Conservation (phyloP, 2,329 filamentous ascomycete species). For the Xylariaceae sp. region DNA sequence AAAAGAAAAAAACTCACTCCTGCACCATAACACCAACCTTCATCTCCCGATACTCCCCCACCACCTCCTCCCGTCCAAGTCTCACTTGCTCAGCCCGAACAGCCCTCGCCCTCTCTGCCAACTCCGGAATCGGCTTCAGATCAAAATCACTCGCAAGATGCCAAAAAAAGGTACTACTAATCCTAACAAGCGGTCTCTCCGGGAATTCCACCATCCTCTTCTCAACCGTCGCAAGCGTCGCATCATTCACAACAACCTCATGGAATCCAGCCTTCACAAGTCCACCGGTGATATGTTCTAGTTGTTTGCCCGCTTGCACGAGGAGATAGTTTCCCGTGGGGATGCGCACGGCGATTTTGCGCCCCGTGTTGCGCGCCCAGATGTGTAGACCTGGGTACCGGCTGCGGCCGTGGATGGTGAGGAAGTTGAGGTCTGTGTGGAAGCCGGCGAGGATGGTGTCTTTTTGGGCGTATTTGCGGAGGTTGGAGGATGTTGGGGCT, state of each 20-base stretch:
- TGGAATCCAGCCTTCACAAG: constrained; percentile 58
- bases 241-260: constrained; percentile 54
- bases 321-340: constrained; percentile 53
- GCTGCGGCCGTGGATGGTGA: constrained; percentile 59
- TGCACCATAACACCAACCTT: constrained; percentile 58
- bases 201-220: constrained; percentile 39
- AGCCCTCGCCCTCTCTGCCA: constrained; percentile 40
- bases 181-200: constrained; percentile 49
- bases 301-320: constrained; percentile 58
- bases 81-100: constrained; percentile 44
- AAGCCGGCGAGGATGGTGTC: constrained; percentile 59
- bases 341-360: constrained; percentile 54
- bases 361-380: constrained; percentile 59
- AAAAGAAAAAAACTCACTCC: constrained; percentile 36
- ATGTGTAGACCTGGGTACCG: constrained; percentile 58
- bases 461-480: constrained; percentile 45
- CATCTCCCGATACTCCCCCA: constrained; percentile 42
- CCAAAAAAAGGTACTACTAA: constrained; percentile 59
- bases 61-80: constrained; percentile 42
- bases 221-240: constrained; percentile 45
- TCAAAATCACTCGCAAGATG: constrained; percentile 54
- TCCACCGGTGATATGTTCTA: constrained; percentile 57
- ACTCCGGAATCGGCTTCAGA: constrained; percentile 45
- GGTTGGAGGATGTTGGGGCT: constrained; percentile 55
- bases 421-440: constrained; percentile 60